Evolutionary conservation across 2,329 filamentous ascomycete genomes (phyloP).

Genomic region (Paraphoma chrysanthemicola): DNA sequence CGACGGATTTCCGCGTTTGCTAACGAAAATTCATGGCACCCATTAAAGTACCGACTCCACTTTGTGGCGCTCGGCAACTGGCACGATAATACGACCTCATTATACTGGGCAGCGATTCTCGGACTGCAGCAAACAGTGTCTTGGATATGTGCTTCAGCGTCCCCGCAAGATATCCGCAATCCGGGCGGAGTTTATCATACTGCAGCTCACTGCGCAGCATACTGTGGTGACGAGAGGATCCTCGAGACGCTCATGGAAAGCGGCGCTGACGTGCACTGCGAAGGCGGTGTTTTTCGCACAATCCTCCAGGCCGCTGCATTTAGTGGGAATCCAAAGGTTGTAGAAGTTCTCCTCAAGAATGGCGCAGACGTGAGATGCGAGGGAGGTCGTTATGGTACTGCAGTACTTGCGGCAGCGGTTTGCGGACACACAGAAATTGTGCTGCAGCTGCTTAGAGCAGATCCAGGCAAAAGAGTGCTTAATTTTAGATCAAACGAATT

Average conservation of each 20-base stretch:
- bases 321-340: background rate
- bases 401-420: too few relatives aligned
- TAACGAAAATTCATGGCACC: too few relatives aligned
- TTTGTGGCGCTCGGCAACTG: too few relatives aligned
- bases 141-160: background rate
- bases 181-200: background rate
- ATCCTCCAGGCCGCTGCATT: background rate
- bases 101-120: too few relatives aligned
- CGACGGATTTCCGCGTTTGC: too few relatives aligned
- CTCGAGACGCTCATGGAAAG: background rate
- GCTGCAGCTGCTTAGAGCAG: too few relatives aligned
- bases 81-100: too few relatives aligned
- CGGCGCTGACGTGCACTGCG: background rate
- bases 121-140: background rate
- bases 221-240: background rate
- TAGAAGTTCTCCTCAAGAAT: background rate
- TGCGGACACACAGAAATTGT: too few relatives aligned
- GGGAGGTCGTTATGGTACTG: background rate
- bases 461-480: too few relatives aligned
- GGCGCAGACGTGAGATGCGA: background rate
- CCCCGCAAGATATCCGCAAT: background rate
- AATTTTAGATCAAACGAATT: too few relatives aligned
- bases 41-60: too few relatives aligned
- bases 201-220: background rate
- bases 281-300: background rate